phyloP scores from a whole-genome alignment of 805 yeast genomes.

The Ogataea zsoltii region DNA sequence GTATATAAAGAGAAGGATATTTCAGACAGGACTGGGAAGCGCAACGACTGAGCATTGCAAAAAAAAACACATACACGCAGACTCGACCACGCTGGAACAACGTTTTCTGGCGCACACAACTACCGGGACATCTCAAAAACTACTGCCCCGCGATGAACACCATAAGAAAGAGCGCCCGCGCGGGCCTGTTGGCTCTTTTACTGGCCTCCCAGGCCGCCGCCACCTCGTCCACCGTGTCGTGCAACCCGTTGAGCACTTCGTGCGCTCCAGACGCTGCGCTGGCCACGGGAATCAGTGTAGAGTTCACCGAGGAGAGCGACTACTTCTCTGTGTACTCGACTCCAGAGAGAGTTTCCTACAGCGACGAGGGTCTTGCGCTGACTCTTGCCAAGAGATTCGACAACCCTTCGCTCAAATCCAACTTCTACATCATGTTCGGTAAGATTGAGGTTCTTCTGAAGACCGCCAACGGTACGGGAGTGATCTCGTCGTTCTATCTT shows the following conservation, averaged over 20 bases:
- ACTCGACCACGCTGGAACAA: too few species aligned
- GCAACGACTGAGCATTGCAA: too few species aligned
- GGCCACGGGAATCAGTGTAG: slow-evolving; percentile 52
- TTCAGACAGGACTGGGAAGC: too few species aligned
- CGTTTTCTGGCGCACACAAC: too few species aligned
- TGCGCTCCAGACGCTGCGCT: slow-evolving; percentile 56
- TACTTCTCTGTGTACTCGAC: slow-evolving; percentile 45
- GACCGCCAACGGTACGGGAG: slow-evolving; percentile 77
- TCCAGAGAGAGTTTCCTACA: slow-evolving; percentile 45
- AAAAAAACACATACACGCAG: too few species aligned
- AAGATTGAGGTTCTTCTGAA: slow-evolving; percentile 68
- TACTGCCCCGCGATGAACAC: slow-evolving; percentile 1
- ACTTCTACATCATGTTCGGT: slow-evolving; percentile 88
- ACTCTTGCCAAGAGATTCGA: slow-evolving; percentile 64
- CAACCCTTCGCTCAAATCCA: slow-evolving; percentile 75
- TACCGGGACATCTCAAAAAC: too few species aligned
- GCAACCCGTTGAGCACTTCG: slow-evolving; percentile 34
- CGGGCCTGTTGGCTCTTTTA: slow-evolving; percentile 3
- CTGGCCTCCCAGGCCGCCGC: slow-evolving; percentile 9
- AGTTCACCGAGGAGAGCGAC: slow-evolving; percentile 49
- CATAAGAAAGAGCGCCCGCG: slow-evolving; percentile 2
- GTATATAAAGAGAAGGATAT: too few species aligned
- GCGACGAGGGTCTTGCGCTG: slow-evolving; percentile 61
- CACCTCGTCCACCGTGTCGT: slow-evolving; percentile 22
- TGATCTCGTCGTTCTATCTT: slow-evolving; percentile 77